Percentiles rank a stretch among this genome's conserved stretches.
phyloP scores from a whole-genome alignment of 495 filamentous ascomycete species.

The Cryomyces minteri region DNA sequence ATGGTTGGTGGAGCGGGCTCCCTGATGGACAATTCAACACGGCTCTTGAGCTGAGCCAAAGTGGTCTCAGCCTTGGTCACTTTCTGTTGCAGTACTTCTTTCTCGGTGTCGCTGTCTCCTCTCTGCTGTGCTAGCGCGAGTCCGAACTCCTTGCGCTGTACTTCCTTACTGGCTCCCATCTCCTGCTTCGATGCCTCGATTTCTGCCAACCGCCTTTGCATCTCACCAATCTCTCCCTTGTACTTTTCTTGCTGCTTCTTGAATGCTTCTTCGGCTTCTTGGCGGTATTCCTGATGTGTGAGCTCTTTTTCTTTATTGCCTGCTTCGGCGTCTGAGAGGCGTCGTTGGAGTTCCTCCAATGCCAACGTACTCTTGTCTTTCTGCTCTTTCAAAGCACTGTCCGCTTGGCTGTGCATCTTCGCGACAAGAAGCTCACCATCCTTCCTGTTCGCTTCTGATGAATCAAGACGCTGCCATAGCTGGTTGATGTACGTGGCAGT shows the following conservation, averaged over 20 bases:
- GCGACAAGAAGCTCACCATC: background rate
- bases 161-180: background rate
- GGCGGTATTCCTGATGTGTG: background rate
- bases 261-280: background rate
- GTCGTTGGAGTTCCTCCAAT: too few relatives aligned
- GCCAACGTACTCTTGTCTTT: too few relatives aligned
- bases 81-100: background rate
- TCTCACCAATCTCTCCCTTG: background rate
- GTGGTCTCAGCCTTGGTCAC: background rate
- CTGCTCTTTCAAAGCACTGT: too few relatives aligned
- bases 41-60: too few relatives aligned
- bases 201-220: conserved; percentile 1
- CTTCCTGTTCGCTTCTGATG: background rate
- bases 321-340: too few relatives aligned
- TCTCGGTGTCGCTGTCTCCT: background rate
- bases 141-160: background rate
- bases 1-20: background rate
- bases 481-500: background rate
- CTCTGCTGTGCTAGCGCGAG: too few relatives aligned
- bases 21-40: background rate
- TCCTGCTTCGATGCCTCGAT: background rate
- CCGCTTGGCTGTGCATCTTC: background rate
- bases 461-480: background rate
- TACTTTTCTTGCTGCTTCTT: background rate
- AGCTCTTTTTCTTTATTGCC: too few relatives aligned